Evolutionary conservation across 345 rosid species (phyloP), one percentile per base, ranked within the genome.

Genomic region (Citrus reticulata): DNA sequence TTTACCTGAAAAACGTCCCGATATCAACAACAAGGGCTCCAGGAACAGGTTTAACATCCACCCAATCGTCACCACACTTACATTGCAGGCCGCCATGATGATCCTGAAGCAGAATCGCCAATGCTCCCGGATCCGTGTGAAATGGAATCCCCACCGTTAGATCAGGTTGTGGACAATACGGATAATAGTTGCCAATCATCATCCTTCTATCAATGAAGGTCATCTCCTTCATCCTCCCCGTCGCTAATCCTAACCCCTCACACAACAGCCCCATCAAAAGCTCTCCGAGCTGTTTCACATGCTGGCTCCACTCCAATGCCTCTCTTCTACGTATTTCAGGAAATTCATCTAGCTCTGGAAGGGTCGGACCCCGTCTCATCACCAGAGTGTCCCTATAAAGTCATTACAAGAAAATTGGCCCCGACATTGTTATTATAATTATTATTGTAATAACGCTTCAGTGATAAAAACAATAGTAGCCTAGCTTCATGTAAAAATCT

Each of bases 81-180:
- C 89, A 79, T 86, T 91, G 92, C 84, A 88, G 66, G 22, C 94
- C 87, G 1, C 89, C 88, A 0, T 73, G 25, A 8, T 84, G 37
- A 79, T 84, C 84, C 72, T 91, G 92, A 49, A 86, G 78, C 71
- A 89, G 32, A 65, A 91, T 62, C 0, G 89, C 82, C 69, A 86
- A 16, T 37, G 83, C 84, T 57, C 85, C 89, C 0, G 88, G 90
- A 76, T 91, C 87, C 0, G 86, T 80, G 46, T 89, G 92, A 22
- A 84, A 75, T 7, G 83, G 16, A 37, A 81, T 66, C 11, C 92
- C 92, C 1, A 86, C 64, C 2, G 87, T 91, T 1, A 85, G 84
- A 77, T 89, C 86, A n/a, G 90, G 90, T 77, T 89, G 90, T 1
- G 92, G 94, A 55, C 92, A 91, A 42, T 30, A 51, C 0, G 90